Evolutionary conservation across 2,329 filamentous ascomycete species (phyloP), one percentile per base, ranked within the genome.

Genomic region (Phyllosticta citrichinensis): DNA sequence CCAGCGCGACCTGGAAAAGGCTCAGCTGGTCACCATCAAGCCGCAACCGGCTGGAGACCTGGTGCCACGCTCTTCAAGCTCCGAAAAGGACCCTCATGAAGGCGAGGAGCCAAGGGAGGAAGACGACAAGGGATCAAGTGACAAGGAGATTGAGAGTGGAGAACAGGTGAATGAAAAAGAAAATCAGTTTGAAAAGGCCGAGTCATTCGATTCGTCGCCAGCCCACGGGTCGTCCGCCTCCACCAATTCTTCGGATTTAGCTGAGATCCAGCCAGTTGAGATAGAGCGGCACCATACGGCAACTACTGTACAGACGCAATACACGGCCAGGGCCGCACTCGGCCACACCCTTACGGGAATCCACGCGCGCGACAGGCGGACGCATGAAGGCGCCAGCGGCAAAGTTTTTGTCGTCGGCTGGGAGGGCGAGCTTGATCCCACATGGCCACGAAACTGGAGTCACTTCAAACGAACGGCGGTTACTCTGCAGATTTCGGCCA

Each of bases 321-420:
- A 68, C 20, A 71, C 69, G 9, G 62, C 64, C 14, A 69, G 71
- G 8, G 69, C 69, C 1, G 68, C 68, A n/a, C 66, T 75, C 0
- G 73, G 73, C 0, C 62, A 62, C 12, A 65, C 69, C 4, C 61
- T 76, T 20, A 75, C 73, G 2, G 73, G 74, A 51, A 69, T 76
- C 56, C 64, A 73, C 27, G 69, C 74, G 10, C 70, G 74, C 40
- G 67, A 68, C 35, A 67, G 73, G 11, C 68, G 62, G 5, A 74
- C 72, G 9, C 66, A 68, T 25, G 72, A 75, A 65, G 69, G 72
- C 1, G 72, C 71, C 6, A 65, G 66, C 3, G 73, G 73, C 5
- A 68, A 72, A 57, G 72, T 75, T 3, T 75, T 76, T 57, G 70
- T 74, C 2, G 73, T 76, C 1, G 69, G 69, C 17, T 76, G 71